phyloP scores from a whole-genome alignment of 352 stramenopile species.

The Thalassiosira mediterranea region DNA sequence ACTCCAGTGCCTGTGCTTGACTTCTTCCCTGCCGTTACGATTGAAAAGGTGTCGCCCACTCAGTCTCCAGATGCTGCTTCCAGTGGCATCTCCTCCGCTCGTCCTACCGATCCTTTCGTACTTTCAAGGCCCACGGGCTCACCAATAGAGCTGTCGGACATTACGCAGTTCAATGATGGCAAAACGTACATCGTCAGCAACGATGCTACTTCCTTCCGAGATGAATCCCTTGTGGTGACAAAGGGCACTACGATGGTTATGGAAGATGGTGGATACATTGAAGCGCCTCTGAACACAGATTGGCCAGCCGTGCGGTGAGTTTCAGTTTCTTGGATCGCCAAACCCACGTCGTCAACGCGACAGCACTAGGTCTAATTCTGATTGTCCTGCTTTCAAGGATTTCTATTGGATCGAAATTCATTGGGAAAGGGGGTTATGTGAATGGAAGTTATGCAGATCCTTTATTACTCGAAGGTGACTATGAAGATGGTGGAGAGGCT shows the following conservation, averaged over 20 bases:
- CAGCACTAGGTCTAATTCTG: too few relatives aligned
- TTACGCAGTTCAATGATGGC: constrained; percentile 33
- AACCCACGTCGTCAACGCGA: background rate
- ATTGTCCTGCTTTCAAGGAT: background rate
- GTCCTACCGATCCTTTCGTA: background rate
- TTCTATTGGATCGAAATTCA: constrained; percentile 36
- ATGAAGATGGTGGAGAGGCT: constrained; percentile 26
- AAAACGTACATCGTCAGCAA: constrained; percentile 11
- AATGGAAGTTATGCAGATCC: constrained; percentile 27
- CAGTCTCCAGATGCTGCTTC: constrained; percentile 4
- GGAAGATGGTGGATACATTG: constrained; percentile 24
- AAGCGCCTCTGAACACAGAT: constrained; percentile 28
- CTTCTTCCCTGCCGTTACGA: too few relatives aligned
- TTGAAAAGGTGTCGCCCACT: too few relatives aligned
- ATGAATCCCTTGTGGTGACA: constrained; percentile 34
- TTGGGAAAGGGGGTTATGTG: constrained; percentile 22
- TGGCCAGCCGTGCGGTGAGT: constrained; percentile 36
- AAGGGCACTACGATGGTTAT: constrained; percentile 18
- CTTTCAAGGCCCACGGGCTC: constrained; percentile 11
- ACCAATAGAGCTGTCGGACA: constrained; percentile 25
- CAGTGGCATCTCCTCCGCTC: background rate
- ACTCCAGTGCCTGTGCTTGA: constrained; percentile 9
- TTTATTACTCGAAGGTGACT: constrained; percentile 21
- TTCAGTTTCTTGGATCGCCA: constrained; percentile 1
- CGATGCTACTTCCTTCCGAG: constrained; percentile 19